Evolutionary conservation across 306 rosid genomes (phyloP).

Genomic region (Pyrus communis): DNA sequence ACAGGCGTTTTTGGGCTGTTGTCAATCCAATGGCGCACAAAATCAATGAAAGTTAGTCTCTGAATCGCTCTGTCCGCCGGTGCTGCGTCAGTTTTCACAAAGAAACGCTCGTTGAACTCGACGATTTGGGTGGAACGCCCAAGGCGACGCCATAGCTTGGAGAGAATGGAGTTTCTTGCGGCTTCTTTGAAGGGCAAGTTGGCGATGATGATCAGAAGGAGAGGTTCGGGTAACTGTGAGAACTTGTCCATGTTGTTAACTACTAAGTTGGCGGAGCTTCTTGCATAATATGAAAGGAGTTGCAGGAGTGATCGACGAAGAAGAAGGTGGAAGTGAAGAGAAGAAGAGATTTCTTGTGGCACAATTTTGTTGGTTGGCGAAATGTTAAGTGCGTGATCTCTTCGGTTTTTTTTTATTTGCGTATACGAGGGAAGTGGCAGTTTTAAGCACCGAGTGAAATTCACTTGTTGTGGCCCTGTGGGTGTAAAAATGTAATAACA

Average conservation of each 20-base stretch:
- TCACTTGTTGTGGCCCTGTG: too few relatives aligned
- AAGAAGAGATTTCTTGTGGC: too few relatives aligned
- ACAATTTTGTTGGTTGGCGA: too few relatives aligned
- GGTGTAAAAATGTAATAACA: too few relatives aligned
- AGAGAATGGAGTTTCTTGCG: not conserved
- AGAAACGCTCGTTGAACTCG: conserved; percentile 1
- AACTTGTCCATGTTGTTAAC: not conserved
- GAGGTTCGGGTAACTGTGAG: not conserved
- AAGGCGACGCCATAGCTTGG: conserved; percentile 11
- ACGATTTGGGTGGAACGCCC: not conserved
- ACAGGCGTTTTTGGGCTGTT: not conserved
- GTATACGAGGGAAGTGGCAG: too few relatives aligned
- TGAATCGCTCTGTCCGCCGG: not conserved
- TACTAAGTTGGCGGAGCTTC: too few relatives aligned
- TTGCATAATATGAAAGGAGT: not conserved
- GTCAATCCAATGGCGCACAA: not conserved
- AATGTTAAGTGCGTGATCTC: too few relatives aligned
- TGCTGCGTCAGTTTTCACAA: not conserved
- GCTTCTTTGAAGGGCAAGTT: conserved; percentile 17
- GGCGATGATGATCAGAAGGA: conserved; percentile 3
- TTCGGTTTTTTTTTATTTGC: too few relatives aligned
- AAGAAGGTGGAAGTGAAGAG: too few relatives aligned
- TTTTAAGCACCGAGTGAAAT: too few relatives aligned
- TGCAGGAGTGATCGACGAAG: not conserved
- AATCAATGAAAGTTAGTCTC: not conserved